phyloP scores from a whole-genome alignment of 1,139 yeast species.

The Pichia sp. region DNA sequence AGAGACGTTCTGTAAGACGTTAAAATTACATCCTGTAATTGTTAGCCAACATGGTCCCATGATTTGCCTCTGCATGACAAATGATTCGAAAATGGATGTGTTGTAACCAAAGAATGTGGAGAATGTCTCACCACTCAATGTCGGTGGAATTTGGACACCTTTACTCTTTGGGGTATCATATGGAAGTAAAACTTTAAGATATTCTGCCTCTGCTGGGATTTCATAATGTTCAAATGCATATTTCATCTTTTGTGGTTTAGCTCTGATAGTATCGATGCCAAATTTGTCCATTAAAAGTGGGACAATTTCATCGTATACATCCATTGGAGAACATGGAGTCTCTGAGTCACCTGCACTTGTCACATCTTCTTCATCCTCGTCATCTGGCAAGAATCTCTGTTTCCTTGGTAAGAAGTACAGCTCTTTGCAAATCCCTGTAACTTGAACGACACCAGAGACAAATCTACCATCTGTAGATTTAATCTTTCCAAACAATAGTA shows the following conservation, averaged over 20 bases:
- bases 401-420: slow-evolving; percentile 71
- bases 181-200: slow-evolving; percentile 73
- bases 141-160: slow-evolving; percentile 47
- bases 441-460: slow-evolving; percentile 74
- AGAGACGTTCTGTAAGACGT: slow-evolving; percentile 55
- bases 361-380: slow-evolving; percentile 30
- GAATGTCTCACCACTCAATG: slow-evolving; percentile 70
- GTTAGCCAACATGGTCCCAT: slow-evolving; percentile 99
- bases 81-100: slow-evolving; percentile 72
- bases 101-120: slow-evolving; percentile 74
- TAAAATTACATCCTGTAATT: slow-evolving; percentile 56
- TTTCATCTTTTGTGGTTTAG: slow-evolving; percentile 67
- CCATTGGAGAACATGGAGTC: slow-evolving; percentile 42
- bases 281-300: slow-evolving; percentile 56
- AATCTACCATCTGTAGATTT: slow-evolving; percentile 49
- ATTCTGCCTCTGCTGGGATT: slow-evolving; percentile 75
- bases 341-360: slow-evolving; percentile 8
- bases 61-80: slow-evolving; percentile 71
- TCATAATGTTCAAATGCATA: slow-evolving; percentile 85
- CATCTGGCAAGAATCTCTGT: slow-evolving; percentile 30
- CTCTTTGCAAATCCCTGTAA: slow-evolving; percentile 65
- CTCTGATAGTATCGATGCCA: slow-evolving; percentile 55
- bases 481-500: slow-evolving; percentile 81
- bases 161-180: slow-evolving; percentile 51
- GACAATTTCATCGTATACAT: slow-evolving; percentile 71